These are phyloP conservation scores for Neltuma alba DNA, from an alignment of 306 rosid species.

Conservation along the genomic window DNA sequence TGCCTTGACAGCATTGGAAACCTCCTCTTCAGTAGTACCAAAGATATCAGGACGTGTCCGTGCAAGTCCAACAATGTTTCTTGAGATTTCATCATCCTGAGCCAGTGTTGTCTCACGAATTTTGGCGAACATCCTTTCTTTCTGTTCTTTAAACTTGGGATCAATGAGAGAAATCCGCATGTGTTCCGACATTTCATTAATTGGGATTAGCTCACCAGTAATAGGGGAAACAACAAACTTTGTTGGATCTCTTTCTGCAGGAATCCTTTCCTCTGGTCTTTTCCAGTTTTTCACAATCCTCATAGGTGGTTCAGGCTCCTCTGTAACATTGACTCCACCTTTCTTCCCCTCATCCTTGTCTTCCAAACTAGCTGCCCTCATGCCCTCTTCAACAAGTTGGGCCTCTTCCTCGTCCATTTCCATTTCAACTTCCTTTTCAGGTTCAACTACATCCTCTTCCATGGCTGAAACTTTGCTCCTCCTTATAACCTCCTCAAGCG, in stretches of 20 bases:
- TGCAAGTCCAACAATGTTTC: conserved; percentile 90
- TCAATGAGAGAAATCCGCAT: conserved; percentile 95
- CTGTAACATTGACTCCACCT: conserved; percentile 59
- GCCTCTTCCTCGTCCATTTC: conserved; percentile 98
- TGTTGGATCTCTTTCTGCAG: conserved; percentile 85
- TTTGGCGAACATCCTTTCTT: conserved; percentile 97
- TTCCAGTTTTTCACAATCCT: conserved; percentile 98
- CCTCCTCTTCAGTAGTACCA: conserved; percentile 97
- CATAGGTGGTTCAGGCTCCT: conserved; percentile 89
- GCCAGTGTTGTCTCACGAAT: conserved; percentile 98
- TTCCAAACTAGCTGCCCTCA: conserved; percentile 74
- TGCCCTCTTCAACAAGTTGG: conserved; percentile 94
- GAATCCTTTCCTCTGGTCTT: conserved; percentile 89
- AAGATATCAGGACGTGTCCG: conserved; percentile 96
- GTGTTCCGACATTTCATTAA: conserved; percentile 95
- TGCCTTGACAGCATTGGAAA: conserved; percentile 96
- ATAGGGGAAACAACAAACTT: conserved; percentile 88
- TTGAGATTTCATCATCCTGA: conserved; percentile 91
- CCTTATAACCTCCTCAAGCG: conserved; percentile 92
- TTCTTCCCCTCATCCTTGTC: conserved; percentile 65
- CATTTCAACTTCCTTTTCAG: conserved; percentile 91
- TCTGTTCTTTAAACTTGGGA: conserved; percentile 96
- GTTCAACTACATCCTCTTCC: conserved; percentile 82
- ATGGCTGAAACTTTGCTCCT: conserved; percentile 74
- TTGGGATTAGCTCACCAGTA: conserved; percentile 87